Percentiles rank a stretch among this genome's conserved stretches.
These are phyloP conservation scores for Penicillium crystallinum DNA, from an alignment of 495 filamentous ascomycete genomes.

Conservation along the genomic window DNA sequence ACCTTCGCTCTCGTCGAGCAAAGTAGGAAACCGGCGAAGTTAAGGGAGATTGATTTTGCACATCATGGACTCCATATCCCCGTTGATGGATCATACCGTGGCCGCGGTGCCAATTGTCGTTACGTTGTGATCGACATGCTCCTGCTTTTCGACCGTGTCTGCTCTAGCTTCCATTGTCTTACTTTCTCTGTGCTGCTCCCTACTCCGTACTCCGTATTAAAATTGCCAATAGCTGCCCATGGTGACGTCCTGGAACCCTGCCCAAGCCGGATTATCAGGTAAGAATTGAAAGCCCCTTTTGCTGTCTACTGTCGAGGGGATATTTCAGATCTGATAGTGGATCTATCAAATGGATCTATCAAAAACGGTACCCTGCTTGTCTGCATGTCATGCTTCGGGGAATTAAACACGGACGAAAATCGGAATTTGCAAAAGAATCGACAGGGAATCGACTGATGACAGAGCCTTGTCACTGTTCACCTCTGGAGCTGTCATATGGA, in stretches of 20 bases:
- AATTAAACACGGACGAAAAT: background rate
- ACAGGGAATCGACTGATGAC: background rate
- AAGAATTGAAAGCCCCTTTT: background rate
- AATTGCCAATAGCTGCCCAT: background rate
- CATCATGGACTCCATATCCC: constrained; percentile 2
- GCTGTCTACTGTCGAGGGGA: background rate
- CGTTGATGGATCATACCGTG: background rate
- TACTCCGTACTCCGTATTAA: too few species aligned
- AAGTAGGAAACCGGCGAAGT: background rate
- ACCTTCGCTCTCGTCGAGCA: background rate
- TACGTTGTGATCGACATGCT: constrained; percentile 1
- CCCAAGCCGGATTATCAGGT: background rate
- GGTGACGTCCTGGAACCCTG: background rate
- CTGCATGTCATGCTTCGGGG: background rate
- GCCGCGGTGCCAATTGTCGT: background rate
- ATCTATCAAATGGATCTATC: constrained; percentile 4
- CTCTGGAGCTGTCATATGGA: background rate
- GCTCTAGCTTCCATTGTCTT: background rate
- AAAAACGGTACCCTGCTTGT: background rate
- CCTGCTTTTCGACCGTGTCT: background rate
- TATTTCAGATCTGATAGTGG: background rate
- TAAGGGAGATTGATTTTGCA: constrained; percentile 1
- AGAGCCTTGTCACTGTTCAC: background rate
- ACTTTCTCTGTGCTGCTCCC: too few species aligned
- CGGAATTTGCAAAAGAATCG: background rate